Evolutionary conservation across 2,329 filamentous ascomycete species (phyloP).

Genomic region (Microsporum ferrugineum): DNA sequence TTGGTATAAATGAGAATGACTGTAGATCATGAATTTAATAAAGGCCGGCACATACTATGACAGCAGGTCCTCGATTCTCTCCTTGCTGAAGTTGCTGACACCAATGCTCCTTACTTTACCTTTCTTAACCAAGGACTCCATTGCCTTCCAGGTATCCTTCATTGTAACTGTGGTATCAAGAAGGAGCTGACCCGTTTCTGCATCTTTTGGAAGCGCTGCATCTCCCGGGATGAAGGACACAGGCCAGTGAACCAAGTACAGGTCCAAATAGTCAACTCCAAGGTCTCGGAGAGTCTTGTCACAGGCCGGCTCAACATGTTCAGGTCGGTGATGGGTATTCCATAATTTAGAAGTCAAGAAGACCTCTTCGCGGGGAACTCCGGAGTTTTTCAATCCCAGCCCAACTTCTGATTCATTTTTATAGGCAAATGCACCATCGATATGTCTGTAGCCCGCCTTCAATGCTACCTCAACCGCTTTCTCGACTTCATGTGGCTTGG

Average conservation of each 20-base stretch:
- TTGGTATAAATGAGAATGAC: background rate
- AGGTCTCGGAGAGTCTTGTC: slow-evolving; percentile 62
- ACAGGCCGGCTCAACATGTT: slow-evolving; percentile 50
- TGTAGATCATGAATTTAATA: background rate
- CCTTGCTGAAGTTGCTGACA: slow-evolving; percentile 47
- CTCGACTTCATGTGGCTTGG: slow-evolving; percentile 47
- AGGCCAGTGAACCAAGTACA: slow-evolving; percentile 77
- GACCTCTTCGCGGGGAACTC: slow-evolving; percentile 65
- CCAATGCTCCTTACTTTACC: slow-evolving; percentile 49
- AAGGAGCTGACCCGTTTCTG: slow-evolving; percentile 7
- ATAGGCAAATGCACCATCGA: slow-evolving; percentile 31
- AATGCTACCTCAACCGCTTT: slow-evolving; percentile 41
- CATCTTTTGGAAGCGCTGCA: background rate
- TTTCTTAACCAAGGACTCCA: slow-evolving; percentile 47
- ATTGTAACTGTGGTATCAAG: slow-evolving; percentile 2
- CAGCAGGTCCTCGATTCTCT: slow-evolving; percentile 45
- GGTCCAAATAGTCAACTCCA: slow-evolving; percentile 68
- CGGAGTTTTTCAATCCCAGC: slow-evolving; percentile 60
- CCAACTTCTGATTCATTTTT: slow-evolving; percentile 69
- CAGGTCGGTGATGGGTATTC: slow-evolving; percentile 61
- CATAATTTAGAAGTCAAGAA: slow-evolving; percentile 81
- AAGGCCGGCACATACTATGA: slow-evolving; percentile 12
- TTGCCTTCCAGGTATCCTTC: slow-evolving; percentile 54
- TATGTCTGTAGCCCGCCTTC: slow-evolving; percentile 17
- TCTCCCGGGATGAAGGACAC: slow-evolving; percentile 31